These are phyloP conservation scores for Cymodocea nodosa DNA, from an alignment of 116 monocot genomes.

Conservation along the genomic window DNA sequence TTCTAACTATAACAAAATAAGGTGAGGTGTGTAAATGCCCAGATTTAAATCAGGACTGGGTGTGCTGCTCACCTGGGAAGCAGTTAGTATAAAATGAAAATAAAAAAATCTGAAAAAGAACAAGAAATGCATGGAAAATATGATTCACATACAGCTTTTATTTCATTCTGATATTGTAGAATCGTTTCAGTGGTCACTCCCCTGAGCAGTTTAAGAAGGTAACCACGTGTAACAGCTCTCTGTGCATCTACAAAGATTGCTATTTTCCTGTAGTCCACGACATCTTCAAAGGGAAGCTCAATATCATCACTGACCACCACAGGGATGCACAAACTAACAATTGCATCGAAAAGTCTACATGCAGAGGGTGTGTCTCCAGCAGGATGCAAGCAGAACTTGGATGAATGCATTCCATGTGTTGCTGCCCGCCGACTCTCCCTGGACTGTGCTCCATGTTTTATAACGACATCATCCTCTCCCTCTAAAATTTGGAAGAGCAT, in stretches of 20 bases:
- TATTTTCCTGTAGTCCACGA: constrained; percentile 74
- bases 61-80: too few species aligned
- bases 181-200: constrained; percentile 37
- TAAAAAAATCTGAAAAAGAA: background rate
- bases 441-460: constrained; percentile 92
- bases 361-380: constrained; percentile 95
- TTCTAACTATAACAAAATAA: too few species aligned
- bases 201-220: constrained; percentile 36
- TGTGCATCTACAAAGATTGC: constrained; percentile 70
- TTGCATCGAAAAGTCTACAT: constrained; percentile 91
- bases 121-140: background rate
- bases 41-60: too few species aligned
- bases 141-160: constrained; percentile 40
- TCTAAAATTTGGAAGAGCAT: constrained; percentile 82
- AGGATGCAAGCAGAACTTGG: constrained; percentile 91
- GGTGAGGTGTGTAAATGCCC: too few species aligned
- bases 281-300: constrained; percentile 93
- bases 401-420: constrained; percentile 86
- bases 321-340: constrained; percentile 86
- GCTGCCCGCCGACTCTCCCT: constrained; percentile 82
- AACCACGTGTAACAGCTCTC: constrained; percentile 55
- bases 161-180: constrained; percentile 61
- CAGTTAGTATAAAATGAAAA: too few species aligned
- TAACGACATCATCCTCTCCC: constrained; percentile 53
- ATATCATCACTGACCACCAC: constrained; percentile 87